Evolutionary conservation across 1,284 basidiomycete species (phyloP), one percentile per base, ranked within the genome.

Genomic region (Tausonia pullulans): DNA sequence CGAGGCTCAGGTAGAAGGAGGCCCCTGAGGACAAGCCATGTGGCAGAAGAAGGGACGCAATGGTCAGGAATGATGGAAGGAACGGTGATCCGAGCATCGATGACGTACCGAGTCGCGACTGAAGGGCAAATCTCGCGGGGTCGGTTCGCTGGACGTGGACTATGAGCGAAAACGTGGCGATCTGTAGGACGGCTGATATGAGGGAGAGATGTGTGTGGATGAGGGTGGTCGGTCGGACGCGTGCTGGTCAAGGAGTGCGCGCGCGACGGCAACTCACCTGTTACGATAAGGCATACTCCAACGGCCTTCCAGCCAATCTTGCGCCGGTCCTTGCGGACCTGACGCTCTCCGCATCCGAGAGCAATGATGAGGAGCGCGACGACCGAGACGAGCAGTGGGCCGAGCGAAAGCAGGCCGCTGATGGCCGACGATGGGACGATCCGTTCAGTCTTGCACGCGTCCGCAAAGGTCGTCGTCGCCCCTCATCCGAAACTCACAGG

Each of bases 251-350:
- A 43, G 52, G 10, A 14, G 16, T 13, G 4, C 5, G 55, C 53
- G 7, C 39, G 49, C n/a, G 9, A 56, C 9, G 41, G 5, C 52
- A 6, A 61, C 65, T 52, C 13, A 68, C 67, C 61, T 10, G 59
- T 63, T 14, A 63, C 48, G 16, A 57, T 49, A 5, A 62, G 58
- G 46, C 64, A 58, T 8, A 43, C 67, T 1, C 63, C 65, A 27
- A 69, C 58, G 49, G 64, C 62, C 59, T 69, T 69, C 68, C 68
- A 69, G 3, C 58, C 64, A 3, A 43, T 45, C 48, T 58, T 61
- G 7, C 64, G 41, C 2, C 64, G 49, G 14, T 56, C 49, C 55
- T 61, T 61, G 39, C 64, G 54, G 1, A 65, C 64, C 48, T 65
- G 54, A 9, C 64, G 55, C 53, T 65, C 64, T 3, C 64, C 64